phyloP scores from a whole-genome alignment of 352 stramenopile genomes.

The Plasmopara halstedii region DNA sequence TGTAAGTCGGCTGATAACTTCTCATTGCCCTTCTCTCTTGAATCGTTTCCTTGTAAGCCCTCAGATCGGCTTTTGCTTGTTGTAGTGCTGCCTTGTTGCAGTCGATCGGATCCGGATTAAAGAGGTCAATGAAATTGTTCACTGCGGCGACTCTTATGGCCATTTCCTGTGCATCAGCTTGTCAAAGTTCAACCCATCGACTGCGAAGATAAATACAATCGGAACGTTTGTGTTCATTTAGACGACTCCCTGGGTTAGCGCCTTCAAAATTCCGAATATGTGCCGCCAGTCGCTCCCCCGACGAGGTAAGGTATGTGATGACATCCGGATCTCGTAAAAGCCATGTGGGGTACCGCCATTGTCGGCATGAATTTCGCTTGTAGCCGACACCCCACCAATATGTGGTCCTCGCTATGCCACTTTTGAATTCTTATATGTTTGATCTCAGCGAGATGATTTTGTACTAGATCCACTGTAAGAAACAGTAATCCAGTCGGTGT shows the following conservation, averaged over 20 bases:
- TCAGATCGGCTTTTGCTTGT: not conserved
- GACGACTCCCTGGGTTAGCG: slow-evolving; percentile 4
- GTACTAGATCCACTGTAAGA: slow-evolving; percentile 9
- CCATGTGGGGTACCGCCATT: slow-evolving; percentile 6
- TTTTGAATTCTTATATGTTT: slow-evolving; percentile 2
- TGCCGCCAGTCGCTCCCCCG: not conserved
- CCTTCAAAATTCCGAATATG: slow-evolving; percentile 6
- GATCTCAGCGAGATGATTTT: slow-evolving; percentile 4
- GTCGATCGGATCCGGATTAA: not conserved
- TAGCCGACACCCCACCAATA: slow-evolving; percentile 1
- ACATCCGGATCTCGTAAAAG: not conserved
- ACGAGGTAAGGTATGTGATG: not conserved
- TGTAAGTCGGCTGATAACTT: slow-evolving; percentile 13
- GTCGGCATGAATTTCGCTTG: slow-evolving; percentile 1
- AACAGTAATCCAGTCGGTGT: slow-evolving; percentile 13
- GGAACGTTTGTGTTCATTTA: slow-evolving; percentile 9
- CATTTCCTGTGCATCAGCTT: not conserved
- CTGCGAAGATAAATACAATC: slow-evolving; percentile 10
- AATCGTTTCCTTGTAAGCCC: not conserved
- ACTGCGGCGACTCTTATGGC: not conserved
- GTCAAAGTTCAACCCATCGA: slow-evolving; percentile 2
- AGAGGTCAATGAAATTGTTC: slow-evolving; percentile 2
- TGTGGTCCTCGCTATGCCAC: slow-evolving; percentile 14
- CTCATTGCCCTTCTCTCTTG: slow-evolving; percentile 4
- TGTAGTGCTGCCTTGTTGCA: not conserved